These are phyloP conservation scores for Kwoniella newhampshirensis DNA, from an alignment of 768 basidiomycete species.

Conservation along the genomic window DNA sequence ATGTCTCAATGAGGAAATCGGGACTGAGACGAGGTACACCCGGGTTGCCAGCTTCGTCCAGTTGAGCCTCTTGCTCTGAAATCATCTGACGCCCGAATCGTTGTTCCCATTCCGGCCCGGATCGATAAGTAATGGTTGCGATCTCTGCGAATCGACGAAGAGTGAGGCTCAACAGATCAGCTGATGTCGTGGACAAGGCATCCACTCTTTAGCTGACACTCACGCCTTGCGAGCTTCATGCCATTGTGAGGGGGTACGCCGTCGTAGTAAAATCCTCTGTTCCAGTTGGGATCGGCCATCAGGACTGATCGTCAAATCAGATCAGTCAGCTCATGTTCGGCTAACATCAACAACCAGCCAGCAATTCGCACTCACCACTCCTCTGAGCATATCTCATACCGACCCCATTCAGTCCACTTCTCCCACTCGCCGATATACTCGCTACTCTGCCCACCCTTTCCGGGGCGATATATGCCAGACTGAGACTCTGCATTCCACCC, in stretches of 20 bases:
- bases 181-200: background rate
- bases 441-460: conserved; percentile 84
- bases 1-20: conserved; percentile 97
- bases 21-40: conserved; percentile 77
- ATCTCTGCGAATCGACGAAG: conserved; percentile 77
- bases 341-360: conserved; percentile 7
- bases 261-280: conserved; percentile 97
- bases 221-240: conserved; percentile 97
- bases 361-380: conserved; percentile 70
- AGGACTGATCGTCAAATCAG: conserved; percentile 71
- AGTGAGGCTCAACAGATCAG: background rate
- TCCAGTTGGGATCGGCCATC: conserved; percentile 99
- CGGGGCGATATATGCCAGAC: conserved; percentile 89
- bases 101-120: conserved; percentile 98
- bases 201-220: conserved; percentile 40
- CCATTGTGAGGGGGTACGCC: conserved; percentile 91
- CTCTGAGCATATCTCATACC: conserved; percentile 96
- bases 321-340: conserved; percentile 3
- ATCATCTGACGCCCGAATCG: conserved; percentile 75
- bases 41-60: conserved; percentile 32
- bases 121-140: conserved; percentile 97
- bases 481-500: conserved; percentile 98
- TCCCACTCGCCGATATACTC: conserved; percentile 90
- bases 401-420: conserved; percentile 85
- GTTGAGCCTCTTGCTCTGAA: conserved; percentile 39